Base-by-base conservation (phyloP, 176 grass and related monocot genomes). In the Cocos nucifera region DNA sequence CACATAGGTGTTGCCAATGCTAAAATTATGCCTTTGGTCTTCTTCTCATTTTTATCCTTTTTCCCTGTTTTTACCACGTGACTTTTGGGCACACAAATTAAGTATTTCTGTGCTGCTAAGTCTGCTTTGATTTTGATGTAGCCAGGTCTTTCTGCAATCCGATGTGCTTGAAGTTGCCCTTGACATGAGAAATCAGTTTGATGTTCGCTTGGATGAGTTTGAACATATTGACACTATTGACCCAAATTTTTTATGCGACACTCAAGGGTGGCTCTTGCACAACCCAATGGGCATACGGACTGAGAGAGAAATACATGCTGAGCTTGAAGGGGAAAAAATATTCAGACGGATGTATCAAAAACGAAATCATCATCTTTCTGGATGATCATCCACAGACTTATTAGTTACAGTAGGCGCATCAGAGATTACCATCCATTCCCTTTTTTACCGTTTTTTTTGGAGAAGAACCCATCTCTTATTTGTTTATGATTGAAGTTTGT, bases 341-440 rank as follows among this genome's bases (percentile, higher is more conserved):
- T 91, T 91, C 70, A 88, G 87, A 73, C 70, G 92, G 51, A 82
- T 97, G 78, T 97, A 97, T 62, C 75, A 90, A 69, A 97, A 96
- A 51, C 71, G 57, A 26, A 83, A 53, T 12, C 77, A 59, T 58
- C 7, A 49, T 63, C 50, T 17, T 76, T 58, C 35, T 44, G 35
- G 8, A 44, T 44, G 12, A 44, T 44, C 35, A 3, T 44, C 14
- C 35, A 35, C 6, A 44, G 35, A 12, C 35, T 44, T 44, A 44
- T 12, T 44, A 10, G 35, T 44, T 44, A 44, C 9, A 12, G 2
- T 44, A 12, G 35, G 10, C 10, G 2, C 35, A 44, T 44, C 35
- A 44, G 35, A 44, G 35, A 44, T 44, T 10, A 30, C 10, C 8
- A 44, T 12, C 35, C 10, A 35, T 35, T 9, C 8, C 6, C 8